Conservation (phyloP, 148 eudicot species). For the Tetragonia tetragonoides region DNA sequence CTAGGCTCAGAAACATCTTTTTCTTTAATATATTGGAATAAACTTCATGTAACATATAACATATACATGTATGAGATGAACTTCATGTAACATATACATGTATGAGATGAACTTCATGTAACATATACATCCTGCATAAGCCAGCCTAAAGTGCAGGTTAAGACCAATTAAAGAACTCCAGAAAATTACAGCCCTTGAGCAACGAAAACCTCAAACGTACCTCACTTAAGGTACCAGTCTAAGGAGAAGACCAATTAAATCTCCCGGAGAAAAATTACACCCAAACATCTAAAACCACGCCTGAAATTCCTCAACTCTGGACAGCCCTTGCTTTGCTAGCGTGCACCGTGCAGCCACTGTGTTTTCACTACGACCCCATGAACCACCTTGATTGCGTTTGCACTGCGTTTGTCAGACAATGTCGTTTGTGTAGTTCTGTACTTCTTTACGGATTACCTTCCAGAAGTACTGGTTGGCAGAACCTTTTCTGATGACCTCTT, state of each 20-base stretch:
- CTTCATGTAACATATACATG: neutral
- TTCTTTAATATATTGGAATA: neutral
- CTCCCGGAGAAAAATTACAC: no score
- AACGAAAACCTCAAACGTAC: no score
- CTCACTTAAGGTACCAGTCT: no score
- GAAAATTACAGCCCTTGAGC: no score
- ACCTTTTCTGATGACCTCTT: neutral
- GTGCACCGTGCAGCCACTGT: no score
- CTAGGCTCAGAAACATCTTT: neutral
- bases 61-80: neutral
- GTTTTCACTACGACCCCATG: no score
- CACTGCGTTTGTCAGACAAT: neutral
- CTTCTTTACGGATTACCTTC: neutral
- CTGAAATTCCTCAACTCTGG: no score
- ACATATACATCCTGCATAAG: neutral
- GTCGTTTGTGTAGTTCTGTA: neutral
- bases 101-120: neutral
- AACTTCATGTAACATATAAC: no score
- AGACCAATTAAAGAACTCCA: neutral
- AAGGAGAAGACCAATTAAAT: no score
- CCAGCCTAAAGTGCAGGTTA: neutral
- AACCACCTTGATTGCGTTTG: no score
- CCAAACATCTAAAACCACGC: no score
- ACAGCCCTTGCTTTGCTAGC: no score
- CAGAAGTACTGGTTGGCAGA: neutral